Percentiles rank a stretch among this genome's conserved stretches.
Conservation (phyloP, 768 basidiomycete species). For the Termitomyces sp. region DNA sequence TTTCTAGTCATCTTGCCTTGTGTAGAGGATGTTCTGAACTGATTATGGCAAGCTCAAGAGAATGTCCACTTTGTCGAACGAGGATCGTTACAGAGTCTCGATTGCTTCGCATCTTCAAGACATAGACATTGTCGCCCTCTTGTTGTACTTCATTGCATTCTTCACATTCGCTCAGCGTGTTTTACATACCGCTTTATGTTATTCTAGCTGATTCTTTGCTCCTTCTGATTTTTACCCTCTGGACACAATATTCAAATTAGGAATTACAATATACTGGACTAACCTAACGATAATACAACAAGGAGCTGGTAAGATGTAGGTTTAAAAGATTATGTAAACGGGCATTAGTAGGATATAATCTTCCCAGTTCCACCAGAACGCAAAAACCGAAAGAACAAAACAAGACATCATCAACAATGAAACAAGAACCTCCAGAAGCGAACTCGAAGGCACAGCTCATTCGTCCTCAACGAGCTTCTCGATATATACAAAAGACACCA, state of each 20-base stretch:
- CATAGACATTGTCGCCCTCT: conserved; percentile 20
- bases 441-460: not conserved
- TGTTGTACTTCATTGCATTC: not conserved
- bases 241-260: not conserved
- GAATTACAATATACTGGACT: not conserved
- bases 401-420: not conserved
- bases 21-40: conserved; percentile 76
- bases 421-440: not conserved
- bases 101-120: conserved; percentile 70
- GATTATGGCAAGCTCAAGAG: conserved; percentile 71
- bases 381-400: not conserved
- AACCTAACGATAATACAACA: not conserved
- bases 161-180: not conserved
- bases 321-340: no score
- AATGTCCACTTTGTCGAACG: conserved; percentile 89
- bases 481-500: conserved; percentile 27
- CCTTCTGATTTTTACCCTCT: not conserved
- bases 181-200: not conserved
- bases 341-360: not conserved
- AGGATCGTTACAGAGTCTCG: conserved; percentile 81
- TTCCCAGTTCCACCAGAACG: not conserved
- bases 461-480: conserved; percentile 24
- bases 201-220: not conserved
- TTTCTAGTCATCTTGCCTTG: conserved; percentile 69
- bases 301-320: not conserved